Conservation (phyloP, 306 rosid species). For the Coriaria nepalensis region DNA sequence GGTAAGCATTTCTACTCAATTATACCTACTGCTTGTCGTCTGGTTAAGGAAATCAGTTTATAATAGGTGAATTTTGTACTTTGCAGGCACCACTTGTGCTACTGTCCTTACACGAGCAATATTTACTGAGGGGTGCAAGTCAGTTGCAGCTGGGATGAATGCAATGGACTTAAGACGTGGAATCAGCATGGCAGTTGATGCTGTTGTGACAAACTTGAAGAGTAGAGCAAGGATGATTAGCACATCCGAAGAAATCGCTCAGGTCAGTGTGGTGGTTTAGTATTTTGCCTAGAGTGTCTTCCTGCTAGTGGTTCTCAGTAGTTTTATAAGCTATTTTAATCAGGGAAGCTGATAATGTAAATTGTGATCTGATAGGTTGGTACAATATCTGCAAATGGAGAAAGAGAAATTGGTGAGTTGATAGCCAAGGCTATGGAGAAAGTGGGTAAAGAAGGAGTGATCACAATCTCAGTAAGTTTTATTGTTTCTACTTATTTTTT, state of each 20-base stretch:
- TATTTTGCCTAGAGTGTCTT: background rate
- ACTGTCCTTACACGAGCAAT: slow-evolving; percentile 83
- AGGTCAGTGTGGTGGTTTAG: slow-evolving; percentile 31
- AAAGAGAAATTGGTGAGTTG: slow-evolving; percentile 89
- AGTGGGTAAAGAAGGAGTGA: slow-evolving; percentile 97
- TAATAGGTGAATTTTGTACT: background rate
- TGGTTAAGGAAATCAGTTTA: background rate
- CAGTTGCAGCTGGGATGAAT: slow-evolving; percentile 97
- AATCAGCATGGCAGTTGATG: slow-evolving; percentile 74
- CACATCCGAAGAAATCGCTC: slow-evolving; percentile 95
- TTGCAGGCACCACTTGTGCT: slow-evolving; percentile 88
- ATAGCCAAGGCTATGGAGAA: slow-evolving; percentile 98
- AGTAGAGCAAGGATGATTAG: slow-evolving; percentile 88
- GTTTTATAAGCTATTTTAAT: background rate
- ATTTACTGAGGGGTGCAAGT: slow-evolving; percentile 87
- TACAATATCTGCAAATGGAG: slow-evolving; percentile 89
- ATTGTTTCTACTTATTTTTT: background rate
- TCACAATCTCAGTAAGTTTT: slow-evolving; percentile 68
- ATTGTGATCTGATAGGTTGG: slow-evolving; percentile 46
- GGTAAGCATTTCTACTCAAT: slow-evolving; percentile 30
- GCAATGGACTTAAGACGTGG: slow-evolving; percentile 97
- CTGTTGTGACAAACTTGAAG: slow-evolving; percentile 81
- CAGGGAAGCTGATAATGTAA: background rate
- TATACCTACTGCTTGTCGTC: too few species aligned
- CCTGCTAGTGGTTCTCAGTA: background rate